Base-by-base conservation (phyloP, 169 alveolate species). In the Plasmodium gallinaceum region DNA sequence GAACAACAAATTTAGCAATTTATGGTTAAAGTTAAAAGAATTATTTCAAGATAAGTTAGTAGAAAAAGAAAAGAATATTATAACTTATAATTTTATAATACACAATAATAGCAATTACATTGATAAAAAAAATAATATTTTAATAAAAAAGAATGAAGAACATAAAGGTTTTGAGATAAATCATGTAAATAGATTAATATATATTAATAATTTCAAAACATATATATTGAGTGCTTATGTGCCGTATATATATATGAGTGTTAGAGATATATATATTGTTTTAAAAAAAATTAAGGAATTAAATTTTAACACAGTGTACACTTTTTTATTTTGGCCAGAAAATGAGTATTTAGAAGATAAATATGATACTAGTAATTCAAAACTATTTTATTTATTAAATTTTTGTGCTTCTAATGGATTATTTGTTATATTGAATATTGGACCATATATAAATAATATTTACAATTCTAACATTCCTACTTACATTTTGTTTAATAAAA, bases 371-470 rank as follows among this genome's bases (percentile, higher is more conserved):
- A 70, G 39, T 37, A 70, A 85, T 22, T 85, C 92, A 7, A 85
- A 85, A 16, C 87, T 85, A 39, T 85, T 85, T 45, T 70, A 69
- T 46, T 60, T 85, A 58, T 72, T 85, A 60, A 85, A 85, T 43
- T 85, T 85, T 32, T 85, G 92, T 85, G 76, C 92, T 24, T 85
- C 92, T 22, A 85, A 85, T 85, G 92, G 92, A 32, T 58, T 85
- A 0, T 85, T 85, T 46, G 92, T 85, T 20, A 85, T 85, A 37
- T 24, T 85, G 58, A 74, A 85, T 60, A 85, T 85, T 22, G 92
- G 92, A 8, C 92, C 92, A n/a, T 85, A 70, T 70, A 70, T 85
- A 2, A 57, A 85, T 45, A 85, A 85, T 60, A 65, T 85, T 10
- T 85, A 85, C 10, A 85, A 85, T 54, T 24, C 92, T n/a, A 85